Conservation (phyloP, 176 grass and related monocot genomes). For the Ensete glaucum region DNA sequence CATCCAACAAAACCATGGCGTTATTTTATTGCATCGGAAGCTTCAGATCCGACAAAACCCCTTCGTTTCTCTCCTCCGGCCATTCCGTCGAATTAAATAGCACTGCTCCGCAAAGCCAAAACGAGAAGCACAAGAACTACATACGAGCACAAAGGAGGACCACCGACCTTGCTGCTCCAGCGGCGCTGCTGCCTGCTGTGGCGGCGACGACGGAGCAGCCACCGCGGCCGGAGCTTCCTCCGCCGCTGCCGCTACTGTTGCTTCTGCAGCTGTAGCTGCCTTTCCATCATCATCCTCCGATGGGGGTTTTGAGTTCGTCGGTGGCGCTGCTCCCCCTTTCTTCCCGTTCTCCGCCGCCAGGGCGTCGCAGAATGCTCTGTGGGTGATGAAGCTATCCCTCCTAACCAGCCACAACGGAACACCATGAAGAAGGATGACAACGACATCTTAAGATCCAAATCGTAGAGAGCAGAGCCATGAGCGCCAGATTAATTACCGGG, state of each 20-base stretch:
- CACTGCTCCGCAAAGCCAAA: too few relatives aligned
- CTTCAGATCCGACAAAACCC: conserved; percentile 24
- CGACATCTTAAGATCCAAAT: conserved; percentile 10
- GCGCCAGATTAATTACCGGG: not conserved
- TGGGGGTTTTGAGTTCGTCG: not conserved
- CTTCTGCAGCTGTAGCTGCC: not conserved
- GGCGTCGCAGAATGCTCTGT: conserved; percentile 94
- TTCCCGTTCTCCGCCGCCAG: conserved; percentile 90
- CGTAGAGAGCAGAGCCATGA: not conserved
- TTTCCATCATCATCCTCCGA: conserved; percentile 24
- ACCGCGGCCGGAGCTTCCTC: not conserved
- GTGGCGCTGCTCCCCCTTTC: conserved; percentile 12
- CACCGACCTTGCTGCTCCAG: too few relatives aligned
- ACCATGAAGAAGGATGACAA: not conserved
- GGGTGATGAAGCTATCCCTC: conserved; percentile 99
- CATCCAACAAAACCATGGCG: not conserved
- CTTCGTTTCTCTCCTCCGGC: not conserved
- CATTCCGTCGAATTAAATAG: too few relatives aligned
- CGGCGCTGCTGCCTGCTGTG: too few relatives aligned
- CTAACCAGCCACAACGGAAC: conserved; percentile 23
- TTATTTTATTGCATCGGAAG: not conserved
- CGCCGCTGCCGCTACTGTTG: not conserved
- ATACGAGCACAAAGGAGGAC: too few relatives aligned
- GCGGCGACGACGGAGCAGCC: conserved; percentile 13
- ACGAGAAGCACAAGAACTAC: too few relatives aligned